Base-by-base conservation (phyloP, 169 alveolate species). In the Eimeria sp. region DNA sequence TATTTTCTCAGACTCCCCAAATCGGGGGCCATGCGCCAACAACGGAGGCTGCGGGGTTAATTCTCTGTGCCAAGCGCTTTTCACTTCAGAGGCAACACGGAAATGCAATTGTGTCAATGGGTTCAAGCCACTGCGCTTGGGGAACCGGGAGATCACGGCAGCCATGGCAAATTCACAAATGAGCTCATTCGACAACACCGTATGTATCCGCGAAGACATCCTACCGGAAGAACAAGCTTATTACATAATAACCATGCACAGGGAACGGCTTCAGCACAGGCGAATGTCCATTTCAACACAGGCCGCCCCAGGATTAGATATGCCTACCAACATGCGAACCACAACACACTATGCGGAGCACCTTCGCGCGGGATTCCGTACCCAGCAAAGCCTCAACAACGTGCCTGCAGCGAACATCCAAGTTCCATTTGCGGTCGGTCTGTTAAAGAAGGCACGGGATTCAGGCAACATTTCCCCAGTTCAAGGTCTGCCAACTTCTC, bases 21-120 rank as follows among this genome's bases (percentile, higher is more conserved):
- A 54, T 80, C 57, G 89, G 57, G 97, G 96, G 40, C 94, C 95
- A 4, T 95, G 97, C 43, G 75, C 94, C 49, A 25, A 80, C 25
- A 95, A 95, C 43, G 96, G 96, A 20, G 89, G 92, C 65, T 90
- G 97, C 47, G 96, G 96, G 2, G 78, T 27, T 45, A 95, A 95
- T 54, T 76, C 95, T 4, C 90, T 95, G 67, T 95, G 95, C 70
- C 95, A 95, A 49, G 82, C 96, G 6, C 82, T 87, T 34, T 63
- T 87, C 43, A 87, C 93, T 20, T 82, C 93, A 63, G 83, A 87
- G 72, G 51, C 63, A 18, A 58, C 65, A 82, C 83, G 93, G 65
- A 87, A 58, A 25, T 87, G 93, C 65, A 87, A 43, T 25, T 87
- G 93, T 43, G 82, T 63, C 58, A 87, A 63, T 49, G 93, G 93